Percentiles rank a stretch among this genome's conserved stretches.
Conservation (phyloP, 2,329 filamentous ascomycete genomes). For the Calonectria naviculata region DNA sequence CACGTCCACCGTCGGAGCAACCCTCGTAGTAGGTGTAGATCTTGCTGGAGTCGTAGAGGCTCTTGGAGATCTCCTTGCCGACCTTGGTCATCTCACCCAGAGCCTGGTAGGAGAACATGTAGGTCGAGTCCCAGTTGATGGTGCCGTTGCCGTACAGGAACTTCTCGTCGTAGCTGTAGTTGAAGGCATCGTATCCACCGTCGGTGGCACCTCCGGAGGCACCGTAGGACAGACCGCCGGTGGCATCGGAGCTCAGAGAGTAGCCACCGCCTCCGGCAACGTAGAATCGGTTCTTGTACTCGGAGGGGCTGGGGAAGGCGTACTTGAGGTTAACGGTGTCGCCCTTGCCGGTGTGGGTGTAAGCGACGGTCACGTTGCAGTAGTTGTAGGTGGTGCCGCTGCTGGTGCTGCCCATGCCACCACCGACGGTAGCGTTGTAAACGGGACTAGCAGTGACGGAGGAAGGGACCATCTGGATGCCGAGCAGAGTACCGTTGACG, state of each 20-base stretch:
- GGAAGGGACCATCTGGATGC: constrained; percentile 48
- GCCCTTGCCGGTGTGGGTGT: constrained; percentile 45
- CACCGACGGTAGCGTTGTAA: constrained; percentile 29
- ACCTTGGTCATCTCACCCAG: constrained; percentile 59
- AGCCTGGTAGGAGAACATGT: constrained; percentile 63
- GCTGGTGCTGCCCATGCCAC: constrained; percentile 39
- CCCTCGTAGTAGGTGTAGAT: constrained; percentile 65
- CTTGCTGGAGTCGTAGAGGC: constrained; percentile 49
- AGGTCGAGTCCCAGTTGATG: constrained; percentile 60
- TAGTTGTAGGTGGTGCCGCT: constrained; percentile 39
- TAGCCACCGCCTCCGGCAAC: constrained; percentile 57
- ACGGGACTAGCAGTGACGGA: constrained; percentile 48
- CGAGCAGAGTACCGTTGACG: constrained; percentile 23
- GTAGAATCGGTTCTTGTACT: constrained; percentile 58
- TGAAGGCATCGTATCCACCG: constrained; percentile 57
- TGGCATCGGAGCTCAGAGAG: constrained; percentile 38
- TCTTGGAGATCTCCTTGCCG: constrained; percentile 55
- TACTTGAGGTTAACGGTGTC: constrained; percentile 49
- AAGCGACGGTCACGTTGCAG: constrained; percentile 50
- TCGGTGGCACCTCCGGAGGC: constrained; percentile 53
- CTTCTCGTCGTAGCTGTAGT: constrained; percentile 49
- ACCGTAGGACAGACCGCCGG: constrained; percentile 55
- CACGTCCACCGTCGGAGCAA: constrained; percentile 59
- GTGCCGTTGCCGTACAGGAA: constrained; percentile 60
- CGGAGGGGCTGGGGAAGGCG: constrained; percentile 46